These are phyloP conservation scores for Periconia digitata DNA, from an alignment of 2,329 filamentous ascomycete species.

Conservation along the genomic window DNA sequence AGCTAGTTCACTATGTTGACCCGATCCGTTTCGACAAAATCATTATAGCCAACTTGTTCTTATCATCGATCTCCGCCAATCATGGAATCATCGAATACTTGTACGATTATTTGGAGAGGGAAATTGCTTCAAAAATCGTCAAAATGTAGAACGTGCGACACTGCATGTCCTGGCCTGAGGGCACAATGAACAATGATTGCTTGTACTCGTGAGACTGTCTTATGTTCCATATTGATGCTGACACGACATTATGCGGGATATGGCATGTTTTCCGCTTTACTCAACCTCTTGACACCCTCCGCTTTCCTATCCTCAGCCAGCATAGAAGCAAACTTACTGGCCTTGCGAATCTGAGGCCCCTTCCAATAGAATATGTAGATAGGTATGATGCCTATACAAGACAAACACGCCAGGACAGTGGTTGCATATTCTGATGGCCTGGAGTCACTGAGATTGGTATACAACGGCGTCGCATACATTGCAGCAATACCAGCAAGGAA, in stretches of 20 bases:
- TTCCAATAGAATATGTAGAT: slow-evolving; percentile 54
- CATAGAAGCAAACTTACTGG: slow-evolving; percentile 53
- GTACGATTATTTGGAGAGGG: too few species aligned
- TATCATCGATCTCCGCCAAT: too few species aligned
- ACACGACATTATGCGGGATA: not conserved
- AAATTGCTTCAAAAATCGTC: too few species aligned
- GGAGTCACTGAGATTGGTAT: slow-evolving; percentile 38
- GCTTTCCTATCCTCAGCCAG: slow-evolving; percentile 26
- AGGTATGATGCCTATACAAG: slow-evolving; percentile 42
- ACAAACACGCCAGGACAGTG: slow-evolving; percentile 55
- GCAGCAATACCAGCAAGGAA: slow-evolving; percentile 72
- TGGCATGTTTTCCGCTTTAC: slow-evolving; percentile 49
- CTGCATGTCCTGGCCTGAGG: too few species aligned
- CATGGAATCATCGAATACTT: too few species aligned
- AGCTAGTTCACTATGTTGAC: too few species aligned
- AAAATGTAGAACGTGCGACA: too few species aligned
- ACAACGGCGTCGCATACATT: slow-evolving; percentile 64
- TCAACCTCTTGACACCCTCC: slow-evolving; percentile 47
- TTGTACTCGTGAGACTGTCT: too few species aligned
- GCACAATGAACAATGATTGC: too few species aligned
- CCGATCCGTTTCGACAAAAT: too few species aligned
- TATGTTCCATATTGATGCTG: not conserved
- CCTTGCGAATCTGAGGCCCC: slow-evolving; percentile 55
- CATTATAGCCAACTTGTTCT: too few species aligned
- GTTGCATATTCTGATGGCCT: slow-evolving; percentile 53